Evolutionary conservation across 2,329 filamentous ascomycete genomes (phyloP).

Genomic region (Sporothrix pseudoabietina): DNA sequence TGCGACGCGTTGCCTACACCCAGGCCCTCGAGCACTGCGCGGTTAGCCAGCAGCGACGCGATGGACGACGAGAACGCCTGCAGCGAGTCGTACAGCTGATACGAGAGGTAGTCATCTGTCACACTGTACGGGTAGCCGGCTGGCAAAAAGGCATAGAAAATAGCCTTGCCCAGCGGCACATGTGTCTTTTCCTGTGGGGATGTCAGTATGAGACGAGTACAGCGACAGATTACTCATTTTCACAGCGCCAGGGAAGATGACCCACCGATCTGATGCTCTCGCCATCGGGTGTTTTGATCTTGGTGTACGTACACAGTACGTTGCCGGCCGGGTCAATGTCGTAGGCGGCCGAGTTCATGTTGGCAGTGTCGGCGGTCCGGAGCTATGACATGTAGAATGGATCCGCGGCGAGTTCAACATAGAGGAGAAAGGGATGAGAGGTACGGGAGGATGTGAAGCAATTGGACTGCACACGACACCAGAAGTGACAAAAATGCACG

Average conservation of each 20-base stretch:
- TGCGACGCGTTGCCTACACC: slow-evolving; percentile 80
- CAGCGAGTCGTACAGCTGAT: slow-evolving; percentile 70
- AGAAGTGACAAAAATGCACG: neutral
- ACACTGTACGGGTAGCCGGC: slow-evolving; percentile 88
- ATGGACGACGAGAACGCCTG: slow-evolving; percentile 86
- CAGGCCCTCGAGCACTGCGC: slow-evolving; percentile 77
- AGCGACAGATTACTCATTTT: neutral
- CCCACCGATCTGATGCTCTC: slow-evolving; percentile 38
- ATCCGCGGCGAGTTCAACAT: neutral
- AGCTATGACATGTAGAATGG: slow-evolving; percentile 13
- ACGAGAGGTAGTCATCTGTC: slow-evolving; percentile 79
- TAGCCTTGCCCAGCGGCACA: slow-evolving; percentile 43
- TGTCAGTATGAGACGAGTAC: neutral
- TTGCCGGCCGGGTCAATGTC: slow-evolving; percentile 46
- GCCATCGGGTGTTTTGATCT: slow-evolving; percentile 32
- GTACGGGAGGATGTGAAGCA: neutral
- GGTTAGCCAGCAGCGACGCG: slow-evolving; percentile 74
- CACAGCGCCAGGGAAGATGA: neutral
- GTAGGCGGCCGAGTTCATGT: slow-evolving; percentile 41
- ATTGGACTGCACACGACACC: neutral
- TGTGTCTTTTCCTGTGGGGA: slow-evolving; percentile 41
- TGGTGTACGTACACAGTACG: slow-evolving; percentile 43
- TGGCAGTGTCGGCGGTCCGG: slow-evolving; percentile 26
- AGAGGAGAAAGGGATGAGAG: neutral
- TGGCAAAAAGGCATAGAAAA: slow-evolving; percentile 76